Base-by-base conservation (phyloP, 2,329 filamentous ascomycete species). In the Phyllosticta citriasiana region DNA sequence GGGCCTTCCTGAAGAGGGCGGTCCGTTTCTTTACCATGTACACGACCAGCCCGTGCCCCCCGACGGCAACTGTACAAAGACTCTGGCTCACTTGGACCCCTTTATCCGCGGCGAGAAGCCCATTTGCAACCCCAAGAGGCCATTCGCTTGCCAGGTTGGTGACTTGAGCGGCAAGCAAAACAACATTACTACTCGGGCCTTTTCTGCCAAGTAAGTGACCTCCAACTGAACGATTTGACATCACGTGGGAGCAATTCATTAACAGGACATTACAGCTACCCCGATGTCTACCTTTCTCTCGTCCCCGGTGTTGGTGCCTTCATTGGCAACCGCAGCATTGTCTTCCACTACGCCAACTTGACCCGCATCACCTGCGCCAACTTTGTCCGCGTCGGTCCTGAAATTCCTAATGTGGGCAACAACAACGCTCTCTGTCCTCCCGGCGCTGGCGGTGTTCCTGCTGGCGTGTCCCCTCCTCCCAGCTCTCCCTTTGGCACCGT, bases 281-380 rank as follows among this genome's bases (percentile, higher is more conserved):
- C 71, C 33, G 82, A 84, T 64, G 68, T 71, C 47, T 85, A 78
- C 72, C 64, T 80, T 47, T 78, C 81, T 30, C 79, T 77, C 53
- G 66, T 69, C 35, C 67, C 71, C 0, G 70, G 68, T 10, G 69
- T 71, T 47, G 68, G 68, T n/a, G 72, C 80, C 27, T 84, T 78
- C 71, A 76, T 84, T 62, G 81, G 81, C 56, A 78, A 81, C 67
- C 74, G 78, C 53, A 81, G 78, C 55, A 69, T 84, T 60, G 82
- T 84, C 52, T 69, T 85, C 51, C 82, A 84, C 66, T 73, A 72
- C 55, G 70, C 76, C 57, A 80, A 84, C 71, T 77, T 76, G 65
- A 80, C 78, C 7, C 78, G 80, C 64, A 74, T 84, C 66, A 78
- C 79, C 30, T 85, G 83, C 73, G 82, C 79, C 62, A 84, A 84